phyloP scores from a whole-genome alignment of 2,329 filamentous ascomycete genomes.

The Paramyrothecium roridum region DNA sequence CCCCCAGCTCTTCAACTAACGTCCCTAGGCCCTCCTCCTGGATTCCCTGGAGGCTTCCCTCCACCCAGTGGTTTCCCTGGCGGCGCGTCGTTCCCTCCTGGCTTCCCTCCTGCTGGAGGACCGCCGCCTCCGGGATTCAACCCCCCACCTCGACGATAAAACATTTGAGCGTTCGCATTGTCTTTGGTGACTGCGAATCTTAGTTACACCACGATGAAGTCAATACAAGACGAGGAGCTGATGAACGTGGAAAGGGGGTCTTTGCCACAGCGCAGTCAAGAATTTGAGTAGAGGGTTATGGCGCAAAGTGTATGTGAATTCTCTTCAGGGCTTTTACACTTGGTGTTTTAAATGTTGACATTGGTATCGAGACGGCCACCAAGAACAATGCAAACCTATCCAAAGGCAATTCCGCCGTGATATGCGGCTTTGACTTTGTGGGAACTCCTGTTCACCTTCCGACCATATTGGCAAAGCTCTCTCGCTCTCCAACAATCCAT shows the following conservation, averaged over 20 bases:
- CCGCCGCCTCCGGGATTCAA: slow-evolving; percentile 71
- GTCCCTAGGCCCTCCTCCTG: slow-evolving; percentile 41
- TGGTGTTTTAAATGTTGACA: neutral
- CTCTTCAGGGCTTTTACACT: neutral
- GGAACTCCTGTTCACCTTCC: too few species aligned
- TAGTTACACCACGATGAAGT: slow-evolving; percentile 5
- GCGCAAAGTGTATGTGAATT: neutral
- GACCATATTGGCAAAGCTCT: too few species aligned
- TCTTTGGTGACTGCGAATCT: neutral
- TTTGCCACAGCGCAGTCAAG: neutral
- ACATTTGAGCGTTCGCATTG: slow-evolving; percentile 14
- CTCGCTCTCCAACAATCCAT: too few species aligned
- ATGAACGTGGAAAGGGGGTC: neutral
- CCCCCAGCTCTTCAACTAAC: slow-evolving; percentile 25
- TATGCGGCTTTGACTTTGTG: too few species aligned
- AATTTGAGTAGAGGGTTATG: neutral
- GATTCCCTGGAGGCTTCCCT: slow-evolving; percentile 47
- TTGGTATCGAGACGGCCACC: slow-evolving; percentile 6
- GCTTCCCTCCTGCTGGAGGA: slow-evolving; percentile 45
- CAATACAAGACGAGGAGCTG: neutral
- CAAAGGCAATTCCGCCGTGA: too few species aligned
- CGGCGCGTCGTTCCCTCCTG: slow-evolving; percentile 43
- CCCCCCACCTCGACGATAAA: slow-evolving; percentile 61
- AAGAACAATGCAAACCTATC: neutral
- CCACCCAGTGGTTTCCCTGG: slow-evolving; percentile 40